Evolutionary conservation across 208 protist genomes (phyloP), one percentile per base, ranked within the genome.

Genomic region (Tritrichomonas musculus): DNA sequence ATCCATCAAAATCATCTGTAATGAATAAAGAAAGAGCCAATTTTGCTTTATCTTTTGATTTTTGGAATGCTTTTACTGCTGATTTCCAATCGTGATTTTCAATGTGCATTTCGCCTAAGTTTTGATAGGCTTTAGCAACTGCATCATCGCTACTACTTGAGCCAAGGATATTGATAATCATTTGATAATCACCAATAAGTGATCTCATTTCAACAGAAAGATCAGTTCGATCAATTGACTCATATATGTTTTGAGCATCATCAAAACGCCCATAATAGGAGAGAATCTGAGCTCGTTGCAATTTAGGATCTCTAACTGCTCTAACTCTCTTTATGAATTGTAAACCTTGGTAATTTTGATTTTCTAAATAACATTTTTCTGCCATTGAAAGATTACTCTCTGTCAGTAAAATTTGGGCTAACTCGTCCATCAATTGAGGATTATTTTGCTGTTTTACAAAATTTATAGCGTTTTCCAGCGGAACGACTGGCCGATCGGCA

Each of bases 211-310:
- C 73, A n/a, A 84, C 22, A 30, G 73, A 33, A 25, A 84, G 30
- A 53, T 84, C 73, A 44, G 14, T 33, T 53, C 73, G 27, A 53
- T 84, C 73, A 11, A 84, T 84, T 33, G 41, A 53, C 1, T 25
- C 2, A 96, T 98, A 99, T 14, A 98, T 96, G 66, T 96, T 94
- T 95, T 99, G 97, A 14, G 98, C 98, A 94, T 98, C 97, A 80
- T 99, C 98, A 94, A 99, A 98, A 84, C 96, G 95, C 66, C 96
- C 93, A 95, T 98, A 98, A 96, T 98, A 98, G 30, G 97, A 96
- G 93, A 97, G 95, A n/a, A 99, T 96, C 95, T 99, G 98, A 3
- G 98, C 98, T 39, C 96, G 92, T 95, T 99, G 98, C 96, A 98
- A 98, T 93, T 95, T 95, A 66, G 95, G 94, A 95, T 98, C 97